These are phyloP conservation scores for Kalmanozyma brasiliensis DNA, from an alignment of 1,284 basidiomycete species.

Conservation along the genomic window DNA sequence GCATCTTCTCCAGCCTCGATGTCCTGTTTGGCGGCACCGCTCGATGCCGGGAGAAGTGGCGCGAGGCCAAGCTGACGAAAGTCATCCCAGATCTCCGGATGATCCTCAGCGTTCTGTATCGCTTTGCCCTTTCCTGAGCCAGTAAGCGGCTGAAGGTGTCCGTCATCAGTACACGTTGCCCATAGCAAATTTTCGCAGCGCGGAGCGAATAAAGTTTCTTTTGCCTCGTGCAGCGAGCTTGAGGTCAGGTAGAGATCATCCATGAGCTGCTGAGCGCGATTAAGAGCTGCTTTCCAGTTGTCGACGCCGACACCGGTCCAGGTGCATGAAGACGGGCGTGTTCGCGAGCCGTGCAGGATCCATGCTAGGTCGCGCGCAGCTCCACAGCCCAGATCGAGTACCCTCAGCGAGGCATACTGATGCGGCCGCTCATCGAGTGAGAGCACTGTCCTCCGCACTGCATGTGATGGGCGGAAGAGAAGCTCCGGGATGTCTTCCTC, in stretches of 20 bases:
- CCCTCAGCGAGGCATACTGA: background rate
- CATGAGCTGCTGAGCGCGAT: constrained; percentile 27
- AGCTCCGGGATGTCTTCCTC: constrained; percentile 24
- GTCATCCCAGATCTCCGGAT: constrained; percentile 4
- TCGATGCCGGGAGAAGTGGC: constrained; percentile 3
- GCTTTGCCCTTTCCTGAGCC: constrained; percentile 40
- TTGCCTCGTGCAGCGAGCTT: background rate
- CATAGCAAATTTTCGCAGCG: constrained; percentile 31
- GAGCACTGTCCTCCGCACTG: constrained; percentile 20
- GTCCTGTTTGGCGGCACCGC: background rate
- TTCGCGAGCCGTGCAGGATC: constrained; percentile 42
- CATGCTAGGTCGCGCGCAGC: constrained; percentile 40
- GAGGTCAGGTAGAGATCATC: constrained; percentile 25
- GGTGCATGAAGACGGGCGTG: background rate
- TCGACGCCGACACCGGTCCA: constrained; percentile 43
- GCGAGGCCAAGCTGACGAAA: constrained; percentile 10
- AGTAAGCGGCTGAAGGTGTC: constrained; percentile 24
- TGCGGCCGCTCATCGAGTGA: constrained; percentile 1
- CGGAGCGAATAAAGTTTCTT: background rate
- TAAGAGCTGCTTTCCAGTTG: constrained; percentile 45
- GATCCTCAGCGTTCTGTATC: background rate
- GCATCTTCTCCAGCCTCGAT: background rate
- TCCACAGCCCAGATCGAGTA: constrained; percentile 42
- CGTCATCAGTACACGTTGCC: constrained; percentile 33
- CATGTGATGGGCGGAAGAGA: constrained; percentile 35